Evolutionary conservation across 805 yeast genomes (phyloP), one percentile per base, ranked within the genome.

Genomic region (Metschnikowia borealis): DNA sequence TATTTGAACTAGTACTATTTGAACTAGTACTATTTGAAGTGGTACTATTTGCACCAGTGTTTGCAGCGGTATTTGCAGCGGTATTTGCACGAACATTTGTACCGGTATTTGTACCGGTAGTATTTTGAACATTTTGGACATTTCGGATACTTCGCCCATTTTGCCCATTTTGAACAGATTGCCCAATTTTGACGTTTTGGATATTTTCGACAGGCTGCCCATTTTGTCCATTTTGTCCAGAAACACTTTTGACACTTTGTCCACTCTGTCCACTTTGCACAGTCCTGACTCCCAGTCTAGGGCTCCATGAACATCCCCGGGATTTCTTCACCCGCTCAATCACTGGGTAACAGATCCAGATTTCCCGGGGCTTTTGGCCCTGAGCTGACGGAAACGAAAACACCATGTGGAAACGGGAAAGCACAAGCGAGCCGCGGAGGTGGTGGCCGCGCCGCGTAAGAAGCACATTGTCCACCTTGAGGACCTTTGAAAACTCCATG

Each of bases 271-370:
- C 18, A 15, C 38, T 37, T 17, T 13, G 6, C 1, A 10, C 39
- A 13, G 4, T 11, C 6, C 17, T 5, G 10, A 26, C 13, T 8
- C 10, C 21, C 11, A 11, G 14, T 0, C 39, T 26, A 14, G 5
- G 18, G 17, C 29, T 15, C 67, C 71, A 60, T 55, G 83, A 70
- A 48, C 85, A 65, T 54, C 91, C 83, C 54, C 79, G 66, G 53
- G 79, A 70, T 64, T 81, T 77, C 57, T 78, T 79, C 1, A 85
- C 81, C 43, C 74, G 74, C 44, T 81, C 84, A 32, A 91, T 83
- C 54, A 90, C 80, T 1, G 97, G 97, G 66, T 89, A 92, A 52
- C 96, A 86, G 31, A 89, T 78, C 99, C 98, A 94, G 31, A 89
- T 80, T 65, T 94, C 98, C 50, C 82, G 72, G 7, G 73, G 61